Base-by-base conservation (phyloP, 495 filamentous ascomycete genomes). In the Talaromyces thailandensis region DNA sequence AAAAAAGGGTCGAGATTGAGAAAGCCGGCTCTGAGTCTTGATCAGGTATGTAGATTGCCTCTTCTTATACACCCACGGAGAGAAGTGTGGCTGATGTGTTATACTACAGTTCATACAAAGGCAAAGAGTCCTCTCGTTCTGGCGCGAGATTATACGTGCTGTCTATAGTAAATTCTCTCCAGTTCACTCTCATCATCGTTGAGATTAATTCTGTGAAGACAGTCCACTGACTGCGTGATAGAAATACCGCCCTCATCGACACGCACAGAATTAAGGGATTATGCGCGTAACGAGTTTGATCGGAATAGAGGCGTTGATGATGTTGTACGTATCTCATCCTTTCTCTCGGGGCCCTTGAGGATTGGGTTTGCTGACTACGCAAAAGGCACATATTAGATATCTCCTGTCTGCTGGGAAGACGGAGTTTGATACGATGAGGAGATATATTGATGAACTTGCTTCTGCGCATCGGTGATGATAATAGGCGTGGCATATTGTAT, bases 281-380 rank as follows among this genome's bases (percentile, higher is more conserved):
- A 89, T 77, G 91, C 88, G 29, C 82, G 90, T 12, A 75, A 79
- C 51, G 91, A 94, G 65, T 93, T 94, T 69, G 86, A 90, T 71
- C 81, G 88, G 26, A 84, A 91, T 71, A 82, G 81, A 23, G 64
- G 77, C 32, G 86, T 93, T 24, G 86, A 83, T 2, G 90, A 95
- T 69, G 65, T 89, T 65, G 87, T 89, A 76, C 23, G 84, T 73
- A 50, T 56, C 11, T 18, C 12, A 12, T 21, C 14, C 24, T 14
- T 9, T 58, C 23, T 12, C 8, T 32, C 8, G 31, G 31, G 31
- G 6, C n/a, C 18, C 4, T 23, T 61, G 8, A 16, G 31, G 31
- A 32, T 32, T 3, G 2, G 35, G 35, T 40, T 40, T 40, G 35
- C 35, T 40, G 35, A 40, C 35, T 40, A 40, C 14, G 35, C 4